Conservation (phyloP, 225 moss, liverwort and hornwort genomes). For the Rhytidiadelphus loreus region DNA sequence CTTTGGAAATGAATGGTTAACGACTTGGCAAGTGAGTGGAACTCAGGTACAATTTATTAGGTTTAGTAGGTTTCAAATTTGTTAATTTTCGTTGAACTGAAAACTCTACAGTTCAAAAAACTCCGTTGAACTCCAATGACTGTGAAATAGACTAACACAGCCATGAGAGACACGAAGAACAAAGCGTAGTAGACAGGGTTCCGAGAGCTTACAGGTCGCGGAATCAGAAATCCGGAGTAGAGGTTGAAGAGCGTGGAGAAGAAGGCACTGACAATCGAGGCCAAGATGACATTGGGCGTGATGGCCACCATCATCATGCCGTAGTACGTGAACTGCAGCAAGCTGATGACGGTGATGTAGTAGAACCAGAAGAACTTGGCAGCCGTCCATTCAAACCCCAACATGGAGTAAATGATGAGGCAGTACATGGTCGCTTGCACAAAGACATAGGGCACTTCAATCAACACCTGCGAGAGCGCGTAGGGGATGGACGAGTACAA, state of each 20-base stretch:
- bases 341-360: slow-evolving; percentile 8
- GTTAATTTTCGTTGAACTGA: neutral
- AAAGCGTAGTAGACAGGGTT: neutral
- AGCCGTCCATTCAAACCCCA: slow-evolving; percentile 31
- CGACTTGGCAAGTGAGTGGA: neutral
- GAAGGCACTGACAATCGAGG: slow-evolving; percentile 26
- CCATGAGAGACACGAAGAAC: neutral
- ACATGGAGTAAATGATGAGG: slow-evolving; percentile 32
- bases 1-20: too few species aligned
- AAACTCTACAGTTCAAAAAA: too few species aligned
- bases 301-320: slow-evolving; percentile 69
- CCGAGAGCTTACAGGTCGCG: slow-evolving; percentile 23
- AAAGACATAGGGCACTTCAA: slow-evolving; percentile 32
- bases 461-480: slow-evolving; percentile 39
- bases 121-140: neutral
- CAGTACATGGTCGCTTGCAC: slow-evolving; percentile 14
- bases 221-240: slow-evolving; percentile 41
- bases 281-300: slow-evolving; percentile 32
- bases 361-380: slow-evolving; percentile 32
- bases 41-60: neutral
- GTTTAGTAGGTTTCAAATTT: neutral
- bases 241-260: slow-evolving; percentile 54
- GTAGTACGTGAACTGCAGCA: slow-evolving; percentile 42
- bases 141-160: too few species aligned
- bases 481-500: slow-evolving; percentile 52